Evolutionary conservation across 2,329 filamentous ascomycete genomes (phyloP).

Genomic region (Alternaria gaisen): DNA sequence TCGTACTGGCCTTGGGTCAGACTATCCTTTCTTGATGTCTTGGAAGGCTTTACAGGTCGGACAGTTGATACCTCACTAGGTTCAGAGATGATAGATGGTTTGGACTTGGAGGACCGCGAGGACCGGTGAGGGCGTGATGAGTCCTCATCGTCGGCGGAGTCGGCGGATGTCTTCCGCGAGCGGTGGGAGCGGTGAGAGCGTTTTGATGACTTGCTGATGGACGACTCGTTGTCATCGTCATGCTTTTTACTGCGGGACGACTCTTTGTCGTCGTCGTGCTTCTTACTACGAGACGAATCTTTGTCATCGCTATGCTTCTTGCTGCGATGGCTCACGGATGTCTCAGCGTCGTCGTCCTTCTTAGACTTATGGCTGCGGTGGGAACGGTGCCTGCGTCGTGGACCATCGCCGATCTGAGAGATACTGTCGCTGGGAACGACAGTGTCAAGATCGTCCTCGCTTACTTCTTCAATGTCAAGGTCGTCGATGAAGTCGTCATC

Average conservation of each 20-base stretch:
- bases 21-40: slow-evolving; percentile 42
- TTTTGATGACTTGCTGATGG: slow-evolving; percentile 41
- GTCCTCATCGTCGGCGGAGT: slow-evolving; percentile 30
- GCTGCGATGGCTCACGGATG: slow-evolving; percentile 31
- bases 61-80: slow-evolving; percentile 48
- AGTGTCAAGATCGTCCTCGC: slow-evolving; percentile 52
- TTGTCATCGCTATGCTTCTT: slow-evolving; percentile 21
- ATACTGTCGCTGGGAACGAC: slow-evolving; percentile 60
- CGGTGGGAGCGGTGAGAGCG: slow-evolving; percentile 38
- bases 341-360: slow-evolving; percentile 23
- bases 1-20: slow-evolving; percentile 41
- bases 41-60: slow-evolving; percentile 36
- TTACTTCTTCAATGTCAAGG: slow-evolving; percentile 45
- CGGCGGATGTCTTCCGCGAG: slow-evolving; percentile 36
- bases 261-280: slow-evolving; percentile 24
- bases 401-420: slow-evolving; percentile 48
- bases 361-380: slow-evolving; percentile 26
- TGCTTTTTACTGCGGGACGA: slow-evolving; percentile 8
- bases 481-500: slow-evolving; percentile 49
- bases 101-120: slow-evolving; percentile 23
- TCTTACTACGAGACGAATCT: slow-evolving; percentile 12
- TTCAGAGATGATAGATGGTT: slow-evolving; percentile 39
- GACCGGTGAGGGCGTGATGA: slow-evolving; percentile 28
- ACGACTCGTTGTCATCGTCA: slow-evolving; percentile 28
- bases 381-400: slow-evolving; percentile 43